Conservation (phyloP, 305 asterid genomes). For the Plantago coronopus region DNA sequence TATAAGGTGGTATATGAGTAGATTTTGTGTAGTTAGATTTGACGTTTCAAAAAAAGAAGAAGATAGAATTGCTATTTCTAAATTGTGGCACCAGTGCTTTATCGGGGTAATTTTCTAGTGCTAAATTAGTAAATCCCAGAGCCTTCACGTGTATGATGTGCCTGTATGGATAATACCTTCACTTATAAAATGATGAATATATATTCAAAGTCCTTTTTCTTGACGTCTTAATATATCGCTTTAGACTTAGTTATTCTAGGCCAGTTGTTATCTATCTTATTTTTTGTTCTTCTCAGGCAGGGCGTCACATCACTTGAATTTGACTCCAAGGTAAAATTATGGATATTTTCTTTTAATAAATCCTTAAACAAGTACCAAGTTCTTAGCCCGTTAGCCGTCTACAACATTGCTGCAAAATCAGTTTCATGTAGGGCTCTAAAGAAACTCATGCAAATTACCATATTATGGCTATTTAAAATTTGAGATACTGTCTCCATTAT, state of each 20-base stretch:
- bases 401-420: not conserved
- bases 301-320: conserved; percentile 80
- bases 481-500: not conserved
- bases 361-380: conserved; percentile 13
- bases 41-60: too few relatives aligned
- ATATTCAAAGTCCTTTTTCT: not conserved
- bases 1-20: too few relatives aligned
- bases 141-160: not conserved
- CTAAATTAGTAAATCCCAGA: not conserved
- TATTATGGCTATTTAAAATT: conserved; percentile 1
- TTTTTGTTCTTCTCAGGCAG: conserved; percentile 42
- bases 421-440: not conserved
- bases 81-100: not conserved
- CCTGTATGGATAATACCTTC: not conserved
- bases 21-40: too few relatives aligned
- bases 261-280: not conserved
- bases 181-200: not conserved
- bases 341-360: conserved; percentile 18
- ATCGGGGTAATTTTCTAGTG: not conserved
- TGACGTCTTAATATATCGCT: not conserved
- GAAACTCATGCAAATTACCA: not conserved
- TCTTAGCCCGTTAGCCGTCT: not conserved
- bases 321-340: conserved; percentile 67
- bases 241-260: not conserved
- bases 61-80: too few relatives aligned